Conservation (phyloP, 306 rosid species). For the Vicia villosa region DNA sequence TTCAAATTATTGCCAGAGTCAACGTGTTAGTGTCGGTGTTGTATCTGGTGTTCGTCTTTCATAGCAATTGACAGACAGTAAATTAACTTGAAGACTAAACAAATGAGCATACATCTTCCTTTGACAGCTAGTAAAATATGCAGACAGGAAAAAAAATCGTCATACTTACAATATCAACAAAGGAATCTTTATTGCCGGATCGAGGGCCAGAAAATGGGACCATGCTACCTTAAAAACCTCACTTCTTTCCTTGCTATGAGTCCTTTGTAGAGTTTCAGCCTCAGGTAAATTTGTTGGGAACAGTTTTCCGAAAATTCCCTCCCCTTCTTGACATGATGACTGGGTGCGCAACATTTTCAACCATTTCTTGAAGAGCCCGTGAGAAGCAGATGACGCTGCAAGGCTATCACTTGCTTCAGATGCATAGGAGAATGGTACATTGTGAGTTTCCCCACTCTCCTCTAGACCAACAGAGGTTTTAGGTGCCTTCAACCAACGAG, state of each 20-base stretch:
- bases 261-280: constrained; percentile 43
- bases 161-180: constrained; percentile 79
- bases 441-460: constrained; percentile 65
- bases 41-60: no score
- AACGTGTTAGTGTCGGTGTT: no score
- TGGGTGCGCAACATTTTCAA: constrained; percentile 66
- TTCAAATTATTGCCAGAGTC: no score
- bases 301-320: constrained; percentile 54
- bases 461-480: constrained; percentile 71
- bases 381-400: constrained; percentile 65
- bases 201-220: constrained; percentile 67
- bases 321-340: constrained; percentile 56
- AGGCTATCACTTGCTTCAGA: constrained; percentile 59
- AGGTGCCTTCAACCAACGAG: constrained; percentile 59
- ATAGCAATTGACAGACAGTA: background rate
- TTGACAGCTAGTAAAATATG: constrained; percentile 20
- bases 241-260: constrained; percentile 46
- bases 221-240: constrained; percentile 53
- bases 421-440: constrained; percentile 73
- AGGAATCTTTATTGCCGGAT: constrained; percentile 75
- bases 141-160: constrained; percentile 19
- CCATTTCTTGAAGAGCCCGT: constrained; percentile 73
- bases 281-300: constrained; percentile 47
- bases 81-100: constrained; percentile 20
- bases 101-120: constrained; percentile 14